Base-by-base conservation (phyloP, 2,329 filamentous ascomycete species). In the Alternaria infectoria region DNA sequence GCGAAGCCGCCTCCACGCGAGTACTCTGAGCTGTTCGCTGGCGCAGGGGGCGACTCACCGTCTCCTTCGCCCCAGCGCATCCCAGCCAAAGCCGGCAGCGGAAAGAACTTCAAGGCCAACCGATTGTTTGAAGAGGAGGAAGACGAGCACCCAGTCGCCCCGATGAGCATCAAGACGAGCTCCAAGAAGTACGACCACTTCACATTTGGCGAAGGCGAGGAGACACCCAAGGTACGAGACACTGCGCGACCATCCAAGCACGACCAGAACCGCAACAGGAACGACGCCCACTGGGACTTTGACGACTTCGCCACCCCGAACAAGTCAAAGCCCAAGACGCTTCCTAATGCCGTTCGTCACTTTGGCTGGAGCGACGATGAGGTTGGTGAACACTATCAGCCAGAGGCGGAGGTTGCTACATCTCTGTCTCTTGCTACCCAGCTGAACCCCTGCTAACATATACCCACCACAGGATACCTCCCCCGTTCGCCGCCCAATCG, bases 181-280 rank as follows among this genome's bases (percentile, higher is more conserved):
- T 87, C 92, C 3, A 89, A 88, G 75, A 96, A 93, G 80, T 97
- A 89, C 82, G 85, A 91, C 62, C 95, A 98, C 81, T 97, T 97
- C 76, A 90, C 93, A 63, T 91, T 97, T 75, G 88, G 86, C 61
- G 89, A 93, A 69, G 89, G 88, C 54, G 86, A 81, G 55, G 70
- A 68, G 52, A 79, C 65, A 43, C 74, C 73, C 65, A 76, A 75
- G 64, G 74, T 72, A 32, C 70, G 69, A 49, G 76, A 76, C 60
- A 70, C 66, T 82, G 90, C 93, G 76, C 83, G 86, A 62, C 89
- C 89, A 67, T 90, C 55, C 25, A 47, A 47, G 46, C 57, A 63
- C 19, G 46, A 50, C 36, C 60, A 62, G 56, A 40, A 50, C 21
- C 61, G 61, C 51, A 60, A 30, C 57, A 55, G 52, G 50, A 63